Evolutionary conservation across 176 grass and related monocot genomes (phyloP), one percentile per base, ranked within the genome.

Genomic region (Bromus sterilis): DNA sequence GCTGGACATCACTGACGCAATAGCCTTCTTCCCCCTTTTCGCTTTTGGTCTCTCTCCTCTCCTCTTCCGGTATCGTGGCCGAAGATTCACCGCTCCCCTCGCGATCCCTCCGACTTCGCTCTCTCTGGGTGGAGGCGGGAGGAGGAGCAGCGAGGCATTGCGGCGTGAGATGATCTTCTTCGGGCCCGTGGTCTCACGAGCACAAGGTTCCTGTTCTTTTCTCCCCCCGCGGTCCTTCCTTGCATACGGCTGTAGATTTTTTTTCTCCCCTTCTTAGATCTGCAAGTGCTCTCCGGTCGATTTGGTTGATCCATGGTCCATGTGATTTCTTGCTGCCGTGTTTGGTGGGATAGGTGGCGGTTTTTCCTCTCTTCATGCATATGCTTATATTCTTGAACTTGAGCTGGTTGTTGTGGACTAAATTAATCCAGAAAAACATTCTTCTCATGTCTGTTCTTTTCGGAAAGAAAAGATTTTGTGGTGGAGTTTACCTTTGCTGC

Each of bases 1-100:
- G 79, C 66, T 71, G 37, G 66, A 56, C 79, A 81, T 71, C 66
- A 40, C 49, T 80, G 64, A 35, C 23, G 14, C 28, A 20, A 41
- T 32, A 42, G 29, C 20, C 79, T 42, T 14, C 25, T 49, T 49
- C 4, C 16, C 28, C 41, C 69, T 46, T 58, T 80, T 12, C 20
- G 49, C 44, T 71, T 16, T 32, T 32, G 33, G 33, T 56, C 35
- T 31, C 2, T n/a, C 48, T 55, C 14, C 14, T 41, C 14, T 56
- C 11, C 36, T 21, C 39, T 12, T 62, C 37, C 10, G n/a, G n/a
- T n/a, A n/a, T n/a, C n/a, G 16, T 62, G 12, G 40, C 40, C 12
- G 3, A 31, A 57, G 65, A 72, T 64, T 58, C 35, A 40, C 58
- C 44, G 25, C 23, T 2, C 35, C 36, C 36, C 9, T 39, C 12